Base-by-base conservation (phyloP, 768 basidiomycete genomes). In the Tylopilus rubrobrunneus region DNA sequence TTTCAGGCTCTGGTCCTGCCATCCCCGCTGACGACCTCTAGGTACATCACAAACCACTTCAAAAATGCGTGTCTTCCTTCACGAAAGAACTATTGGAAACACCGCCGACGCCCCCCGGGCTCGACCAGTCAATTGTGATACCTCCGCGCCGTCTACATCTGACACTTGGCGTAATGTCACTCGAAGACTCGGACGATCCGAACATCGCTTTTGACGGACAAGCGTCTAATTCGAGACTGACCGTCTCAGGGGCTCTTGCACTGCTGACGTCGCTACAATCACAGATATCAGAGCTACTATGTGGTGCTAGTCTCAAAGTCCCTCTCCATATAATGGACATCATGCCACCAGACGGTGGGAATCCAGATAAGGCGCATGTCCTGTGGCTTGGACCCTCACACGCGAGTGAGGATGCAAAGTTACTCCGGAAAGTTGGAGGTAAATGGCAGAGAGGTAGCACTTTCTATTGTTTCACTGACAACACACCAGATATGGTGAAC, bases 111-210 rank as follows among this genome's bases (percentile, higher is more conserved):
- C 52, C 57, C 58, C 64, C 73, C 0, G 89, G 89, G 1, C 71
- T 91, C 5, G 84, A 91, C 67, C 62, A 61, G 9, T 74, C 78
- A 3, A 81, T 90, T 58, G 67, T 86, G 49, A 76, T 89, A 51
- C 73, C 73, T 8, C 68, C 76, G 0, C 74, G 78, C 10, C 67
- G 87, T n/a, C 68, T 89, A 41, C 88, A 91, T 66, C 68, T 90
- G 52, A 90, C 88, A 0, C 70, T 91, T 2, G 88, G 87, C 1
- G 86, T 89, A 1, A 86, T 91, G 84, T 70, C 78, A 0, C 81
- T 89, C 33, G 66, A 68, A 7, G 58, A 64, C 17, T 61, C 71
- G 1, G 46, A 43, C 31, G 9, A n/a, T 25, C 45, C 53, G 1
- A 41, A 19, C 7, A 6, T 17, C 12, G 8, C 12, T 6, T 40